Base-by-base conservation (phyloP, 2,329 filamentous ascomycete species). In the Aspergillus sp. region DNA sequence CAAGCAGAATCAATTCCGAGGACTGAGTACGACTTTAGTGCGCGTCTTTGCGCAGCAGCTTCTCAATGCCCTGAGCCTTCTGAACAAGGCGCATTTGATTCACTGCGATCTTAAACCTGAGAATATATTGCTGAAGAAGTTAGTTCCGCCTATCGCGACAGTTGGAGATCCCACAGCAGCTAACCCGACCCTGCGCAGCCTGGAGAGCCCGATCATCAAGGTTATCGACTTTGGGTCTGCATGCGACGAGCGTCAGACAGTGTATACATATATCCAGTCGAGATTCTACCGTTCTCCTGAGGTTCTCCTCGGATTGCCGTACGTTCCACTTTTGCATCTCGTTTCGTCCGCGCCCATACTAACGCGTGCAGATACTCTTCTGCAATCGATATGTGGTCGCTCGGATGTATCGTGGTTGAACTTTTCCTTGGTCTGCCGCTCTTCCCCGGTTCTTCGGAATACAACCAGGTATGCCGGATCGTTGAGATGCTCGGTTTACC, bases 181-280 rank as follows among this genome's bases (percentile, higher is more conserved):
- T 53, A 53, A 56, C 38, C 27, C 37, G 25, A 30, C 27, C 20
- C 39, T 17, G n/a, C 23, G 39, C 52, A 84, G 82, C 65, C 82
- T 98, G 38, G 93, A 98, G 68, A 97, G 91, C 61, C 93, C 93
- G 3, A 97, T 98, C 58, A 98, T 98, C 79, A 98, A 98, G 70
- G 96, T 98, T 62, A 98, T 98, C 67, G 93, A 98, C 77, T 98
- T 98, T 65, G 93, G 93, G 39, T 98, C 93, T 33, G 93, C 93
- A 12, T 98, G 93, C 68, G 93, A 98, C 67, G 93, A 98, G 72
- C 84, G 93, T 44, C 93, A 98, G 68, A 98, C 93, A 0, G 93
- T 98, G 23, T 98, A 98, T 69, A 98, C 93, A 5, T 98, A 98
- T 67, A 98, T 98, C 52, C 93, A 98, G 68, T 98, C 93, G 7